A percentile compares a stretch with the other conserved stretches of the same genome.
These are phyloP conservation scores for Penicillium sp. DNA, from an alignment of 2,329 filamentous ascomycete species.

Conservation along the genomic window DNA sequence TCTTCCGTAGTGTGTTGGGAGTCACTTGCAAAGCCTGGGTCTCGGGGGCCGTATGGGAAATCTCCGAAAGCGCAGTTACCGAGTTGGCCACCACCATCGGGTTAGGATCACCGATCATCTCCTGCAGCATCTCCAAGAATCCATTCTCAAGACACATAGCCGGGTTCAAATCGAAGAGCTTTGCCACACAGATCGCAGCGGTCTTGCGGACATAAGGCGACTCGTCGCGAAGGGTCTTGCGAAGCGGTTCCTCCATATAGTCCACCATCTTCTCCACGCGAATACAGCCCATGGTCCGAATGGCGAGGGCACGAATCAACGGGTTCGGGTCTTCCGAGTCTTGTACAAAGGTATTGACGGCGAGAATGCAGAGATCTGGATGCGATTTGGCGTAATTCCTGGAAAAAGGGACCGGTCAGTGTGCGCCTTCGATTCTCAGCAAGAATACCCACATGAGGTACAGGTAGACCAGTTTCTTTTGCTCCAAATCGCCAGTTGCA, in stretches of 20 bases:
- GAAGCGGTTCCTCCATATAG: slow-evolving; percentile 97
- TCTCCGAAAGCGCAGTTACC: slow-evolving; percentile 89
- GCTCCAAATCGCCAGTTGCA: slow-evolving; percentile 87
- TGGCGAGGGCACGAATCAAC: slow-evolving; percentile 87
- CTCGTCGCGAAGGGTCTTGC: slow-evolving; percentile 94
- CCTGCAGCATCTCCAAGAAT: slow-evolving; percentile 88
- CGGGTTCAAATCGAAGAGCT: slow-evolving; percentile 93
- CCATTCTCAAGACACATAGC: slow-evolving; percentile 93
- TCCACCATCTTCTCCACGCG: slow-evolving; percentile 99
- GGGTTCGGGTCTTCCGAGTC: slow-evolving; percentile 98
- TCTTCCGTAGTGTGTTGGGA: slow-evolving; percentile 81
- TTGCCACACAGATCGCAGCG: slow-evolving; percentile 94
- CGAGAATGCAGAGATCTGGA: slow-evolving; percentile 95
- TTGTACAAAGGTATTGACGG: slow-evolving; percentile 98
- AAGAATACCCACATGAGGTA: slow-evolving; percentile 76
- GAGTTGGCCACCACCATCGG: slow-evolving; percentile 99
- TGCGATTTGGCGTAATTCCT: slow-evolving; percentile 99
- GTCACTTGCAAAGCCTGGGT: slow-evolving; percentile 83
- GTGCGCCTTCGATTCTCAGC: neutral
- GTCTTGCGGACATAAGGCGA: slow-evolving; percentile 98
- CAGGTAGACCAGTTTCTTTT: slow-evolving; percentile 98
- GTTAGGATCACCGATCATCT: slow-evolving; percentile 95
- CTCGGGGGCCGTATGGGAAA: slow-evolving; percentile 84
- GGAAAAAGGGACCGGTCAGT: slow-evolving; percentile 8
- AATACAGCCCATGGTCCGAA: slow-evolving; percentile 98